Conservation (phyloP, 108 stramenopile genomes). For the Poteriospumella lacustris region DNA sequence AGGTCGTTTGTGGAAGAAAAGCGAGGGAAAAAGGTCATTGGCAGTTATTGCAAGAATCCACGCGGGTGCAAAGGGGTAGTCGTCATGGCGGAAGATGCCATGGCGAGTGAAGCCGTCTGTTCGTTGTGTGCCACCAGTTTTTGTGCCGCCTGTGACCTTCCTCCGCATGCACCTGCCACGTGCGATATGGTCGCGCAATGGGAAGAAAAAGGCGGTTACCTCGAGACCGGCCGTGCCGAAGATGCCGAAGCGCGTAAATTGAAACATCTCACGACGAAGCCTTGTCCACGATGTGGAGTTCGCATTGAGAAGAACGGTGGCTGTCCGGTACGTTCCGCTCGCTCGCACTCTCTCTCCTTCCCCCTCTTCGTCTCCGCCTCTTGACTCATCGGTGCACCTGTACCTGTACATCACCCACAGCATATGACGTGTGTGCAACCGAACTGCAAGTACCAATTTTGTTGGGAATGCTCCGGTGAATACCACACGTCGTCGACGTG, state of each 20-base stretch:
- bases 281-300: constrained; percentile 89
- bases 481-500: not conserved
- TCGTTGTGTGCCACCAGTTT: not conserved
- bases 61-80: constrained; percentile 63
- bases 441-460: constrained; percentile 15
- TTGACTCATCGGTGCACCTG: too few species aligned
- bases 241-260: constrained; percentile 75
- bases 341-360: too few species aligned
- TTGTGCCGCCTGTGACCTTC: constrained; percentile 5
- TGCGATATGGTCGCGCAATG: constrained; percentile 14
- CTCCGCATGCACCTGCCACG: constrained; percentile 70
- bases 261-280: constrained; percentile 96
- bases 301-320: constrained; percentile 90
- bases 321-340: constrained; percentile 10
- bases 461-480: constrained; percentile 13
- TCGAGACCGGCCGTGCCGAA: constrained; percentile 69
- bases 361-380: too few species aligned
- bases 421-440: constrained; percentile 21
- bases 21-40: constrained; percentile 23
- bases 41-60: constrained; percentile 9
- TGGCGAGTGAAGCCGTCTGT: constrained; percentile 60
- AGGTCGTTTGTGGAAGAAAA: constrained; percentile 78
- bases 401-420: not conserved
- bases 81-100: constrained; percentile 74
- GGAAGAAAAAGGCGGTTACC: not conserved